These are phyloP conservation scores for Moesziomyces sp. DNA, from an alignment of 1,284 basidiomycete genomes.

Conservation along the genomic window DNA sequence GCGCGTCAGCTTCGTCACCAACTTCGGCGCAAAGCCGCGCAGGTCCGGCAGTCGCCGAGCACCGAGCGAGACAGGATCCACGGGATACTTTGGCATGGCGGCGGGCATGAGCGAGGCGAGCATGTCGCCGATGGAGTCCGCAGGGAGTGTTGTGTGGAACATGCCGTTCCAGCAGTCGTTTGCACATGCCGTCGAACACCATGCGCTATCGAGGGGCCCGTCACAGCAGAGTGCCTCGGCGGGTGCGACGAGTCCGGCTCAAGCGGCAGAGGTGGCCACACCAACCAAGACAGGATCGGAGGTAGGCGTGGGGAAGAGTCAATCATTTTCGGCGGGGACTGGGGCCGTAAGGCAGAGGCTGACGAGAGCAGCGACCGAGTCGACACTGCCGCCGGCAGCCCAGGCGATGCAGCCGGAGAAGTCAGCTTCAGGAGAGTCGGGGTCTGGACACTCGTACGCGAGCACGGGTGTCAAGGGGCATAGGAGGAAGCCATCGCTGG, in stretches of 20 bases:
- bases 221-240: conserved; percentile 18
- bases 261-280: background rate
- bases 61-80: conserved; percentile 17
- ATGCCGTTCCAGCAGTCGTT: conserved; percentile 31
- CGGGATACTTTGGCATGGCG: conserved; percentile 26
- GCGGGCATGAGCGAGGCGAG: conserved; percentile 24
- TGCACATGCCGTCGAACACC: conserved; percentile 23
- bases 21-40: conserved; percentile 28
- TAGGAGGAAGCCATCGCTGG: conserved; percentile 22
- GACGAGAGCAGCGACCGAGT: conserved; percentile 28
- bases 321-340: conserved; percentile 24
- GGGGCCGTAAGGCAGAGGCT: conserved; percentile 23
- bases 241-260: too few relatives aligned
- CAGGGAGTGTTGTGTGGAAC: conserved; percentile 23
- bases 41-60: conserved; percentile 23
- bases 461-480: conserved; percentile 4
- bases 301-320: conserved; percentile 10
- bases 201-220: conserved; percentile 5
- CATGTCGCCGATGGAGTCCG: conserved; percentile 29
- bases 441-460: background rate
- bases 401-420: conserved; percentile 4
- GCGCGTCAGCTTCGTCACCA: conserved; percentile 32
- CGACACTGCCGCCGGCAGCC: conserved; percentile 10
- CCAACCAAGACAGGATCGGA: conserved; percentile 3
- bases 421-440: conserved; percentile 1